Evolutionary conservation across 1,139 yeast genomes (phyloP).

Genomic region (Saccharomyces hybrid): DNA sequence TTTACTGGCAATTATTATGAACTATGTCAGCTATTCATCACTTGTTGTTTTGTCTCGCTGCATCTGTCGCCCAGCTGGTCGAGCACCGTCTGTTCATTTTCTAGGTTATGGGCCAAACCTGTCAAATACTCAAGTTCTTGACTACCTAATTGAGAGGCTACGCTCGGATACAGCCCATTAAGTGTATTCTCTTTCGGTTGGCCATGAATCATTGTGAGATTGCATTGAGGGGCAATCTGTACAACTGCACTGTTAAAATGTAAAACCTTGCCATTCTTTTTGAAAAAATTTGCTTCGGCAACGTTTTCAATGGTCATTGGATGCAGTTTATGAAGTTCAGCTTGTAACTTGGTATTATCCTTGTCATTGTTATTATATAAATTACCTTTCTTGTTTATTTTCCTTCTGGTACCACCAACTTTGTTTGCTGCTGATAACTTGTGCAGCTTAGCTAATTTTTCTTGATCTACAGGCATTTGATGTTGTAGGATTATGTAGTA

Average conservation of each 20-base stretch:
- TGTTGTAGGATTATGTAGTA: neutral
- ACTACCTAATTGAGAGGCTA: constrained; percentile 94
- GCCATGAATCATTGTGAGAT: constrained; percentile 95
- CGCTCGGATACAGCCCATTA: constrained; percentile 90
- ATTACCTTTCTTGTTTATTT: constrained; percentile 52
- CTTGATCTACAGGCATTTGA: constrained; percentile 77
- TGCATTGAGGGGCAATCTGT: constrained; percentile 85
- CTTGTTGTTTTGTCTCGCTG: constrained; percentile 83
- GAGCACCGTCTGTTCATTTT: constrained; percentile 38
- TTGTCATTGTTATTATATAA: constrained; percentile 36
- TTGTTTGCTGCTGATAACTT: constrained; percentile 64
- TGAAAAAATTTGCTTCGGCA: constrained; percentile 97
- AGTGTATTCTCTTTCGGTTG: constrained; percentile 90
- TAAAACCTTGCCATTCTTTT: constrained; percentile 90
- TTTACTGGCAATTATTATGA: neutral
- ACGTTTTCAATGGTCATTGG: constrained; percentile 85
- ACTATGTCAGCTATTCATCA: constrained; percentile 81
- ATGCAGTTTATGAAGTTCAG: constrained; percentile 81
- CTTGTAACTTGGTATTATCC: constrained; percentile 89
- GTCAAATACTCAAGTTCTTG: constrained; percentile 90
- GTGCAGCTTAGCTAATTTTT: constrained; percentile 79
- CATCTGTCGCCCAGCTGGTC: constrained; percentile 29
- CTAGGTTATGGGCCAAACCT: constrained; percentile 85
- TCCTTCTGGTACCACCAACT: constrained; percentile 87
- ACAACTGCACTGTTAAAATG: constrained; percentile 95